A percentile compares a stretch with the other conserved stretches of the same genome.
Evolutionary conservation across 2,329 filamentous ascomycete genomes (phyloP).

Genomic region (Botrytis paeoniae): DNA sequence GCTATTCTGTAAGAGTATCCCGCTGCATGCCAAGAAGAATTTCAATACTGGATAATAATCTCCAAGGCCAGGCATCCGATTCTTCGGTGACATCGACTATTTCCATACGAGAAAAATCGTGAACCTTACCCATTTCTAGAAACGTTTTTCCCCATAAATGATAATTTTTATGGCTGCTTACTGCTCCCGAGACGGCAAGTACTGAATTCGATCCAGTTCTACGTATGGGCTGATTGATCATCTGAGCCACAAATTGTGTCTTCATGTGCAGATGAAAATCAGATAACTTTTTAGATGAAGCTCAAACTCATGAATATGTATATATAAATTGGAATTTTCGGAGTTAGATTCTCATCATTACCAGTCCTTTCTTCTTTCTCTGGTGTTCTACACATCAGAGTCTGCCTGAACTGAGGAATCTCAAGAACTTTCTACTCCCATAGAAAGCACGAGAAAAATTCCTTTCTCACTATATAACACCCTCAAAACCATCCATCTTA

Average conservation of each 20-base stretch:
- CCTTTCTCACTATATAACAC: neutral
- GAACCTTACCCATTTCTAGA: neutral
- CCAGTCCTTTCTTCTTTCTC: neutral
- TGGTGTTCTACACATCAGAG: neutral
- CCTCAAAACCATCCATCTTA: neutral
- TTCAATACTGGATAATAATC: neutral
- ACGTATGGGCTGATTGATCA: neutral
- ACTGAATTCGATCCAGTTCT: neutral
- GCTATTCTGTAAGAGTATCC: neutral
- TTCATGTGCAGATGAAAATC: too few relatives aligned
- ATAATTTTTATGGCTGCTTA: neutral
- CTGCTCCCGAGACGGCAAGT: neutral
- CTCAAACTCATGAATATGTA: neutral
- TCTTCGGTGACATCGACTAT: neutral
- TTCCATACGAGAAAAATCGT: neutral
- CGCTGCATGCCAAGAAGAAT: neutral
- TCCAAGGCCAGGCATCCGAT: neutral
- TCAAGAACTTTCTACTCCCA: neutral
- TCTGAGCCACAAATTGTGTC: neutral
- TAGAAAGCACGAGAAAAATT: neutral
- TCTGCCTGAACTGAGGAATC: neutral
- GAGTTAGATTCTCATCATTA: neutral
- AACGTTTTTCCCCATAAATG: neutral
- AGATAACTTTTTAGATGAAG: neutral
- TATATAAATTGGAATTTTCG: neutral